These are phyloP conservation scores for Acanthamoeba triangularis DNA, from an alignment of 208 protist species.

Conservation along the genomic window DNA sequence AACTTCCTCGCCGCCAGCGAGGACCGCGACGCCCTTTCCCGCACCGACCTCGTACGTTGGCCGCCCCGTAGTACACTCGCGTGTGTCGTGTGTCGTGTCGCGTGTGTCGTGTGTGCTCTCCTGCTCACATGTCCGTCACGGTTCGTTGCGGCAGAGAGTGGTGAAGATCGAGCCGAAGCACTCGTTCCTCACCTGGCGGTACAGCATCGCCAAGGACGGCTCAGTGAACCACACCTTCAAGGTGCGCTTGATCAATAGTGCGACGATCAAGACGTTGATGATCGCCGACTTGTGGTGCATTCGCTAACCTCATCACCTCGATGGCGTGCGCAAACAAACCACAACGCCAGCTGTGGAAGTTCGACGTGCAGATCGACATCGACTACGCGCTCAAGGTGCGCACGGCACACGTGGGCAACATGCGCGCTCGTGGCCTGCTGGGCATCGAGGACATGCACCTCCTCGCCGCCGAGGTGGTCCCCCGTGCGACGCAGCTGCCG, in stretches of 20 bases:
- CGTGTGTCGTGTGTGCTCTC: too few relatives aligned
- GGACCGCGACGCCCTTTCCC: neutral
- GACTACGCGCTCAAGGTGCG: neutral
- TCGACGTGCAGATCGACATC: constrained; percentile 1
- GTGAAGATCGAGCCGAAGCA: neutral
- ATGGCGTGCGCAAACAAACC: neutral
- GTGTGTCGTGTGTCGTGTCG: too few relatives aligned
- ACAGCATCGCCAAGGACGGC: constrained; percentile 5
- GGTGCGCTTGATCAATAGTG: neutral
- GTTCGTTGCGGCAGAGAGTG: neutral
- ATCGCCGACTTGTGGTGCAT: too few relatives aligned
- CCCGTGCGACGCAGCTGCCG: neutral
- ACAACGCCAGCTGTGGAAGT: constrained; percentile 27
- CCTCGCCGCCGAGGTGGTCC: constrained; percentile 14
- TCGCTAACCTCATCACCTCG: neutral
- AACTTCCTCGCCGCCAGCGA: neutral
- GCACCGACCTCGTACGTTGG: neutral
- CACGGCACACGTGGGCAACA: neutral
- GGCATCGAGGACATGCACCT: constrained; percentile 29
- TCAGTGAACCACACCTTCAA: neutral
- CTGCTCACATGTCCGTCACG: too few relatives aligned
- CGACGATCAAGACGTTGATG: too few relatives aligned
- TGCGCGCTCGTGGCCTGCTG: constrained; percentile 19
- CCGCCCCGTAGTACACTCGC: too few relatives aligned
- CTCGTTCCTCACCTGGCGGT: constrained; percentile 30